phyloP scores from a whole-genome alignment of 2,329 filamentous ascomycete species.

The Penicillium occitanis region DNA sequence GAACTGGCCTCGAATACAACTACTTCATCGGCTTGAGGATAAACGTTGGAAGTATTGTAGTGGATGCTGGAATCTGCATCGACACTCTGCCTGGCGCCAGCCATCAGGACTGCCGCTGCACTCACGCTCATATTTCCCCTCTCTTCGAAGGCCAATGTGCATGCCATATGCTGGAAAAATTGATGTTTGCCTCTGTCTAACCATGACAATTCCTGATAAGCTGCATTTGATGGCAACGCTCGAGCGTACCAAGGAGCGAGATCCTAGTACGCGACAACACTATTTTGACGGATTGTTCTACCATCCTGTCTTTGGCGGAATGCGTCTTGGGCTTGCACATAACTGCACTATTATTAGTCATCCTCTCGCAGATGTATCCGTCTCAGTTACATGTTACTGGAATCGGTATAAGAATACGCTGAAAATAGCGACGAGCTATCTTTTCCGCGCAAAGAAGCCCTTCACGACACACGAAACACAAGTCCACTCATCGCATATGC shows the following conservation, averaged over 20 bases:
- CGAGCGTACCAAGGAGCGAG: background rate
- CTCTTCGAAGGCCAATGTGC: background rate
- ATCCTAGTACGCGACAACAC: background rate
- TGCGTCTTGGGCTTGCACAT: background rate
- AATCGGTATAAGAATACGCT: background rate
- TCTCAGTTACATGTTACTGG: background rate
- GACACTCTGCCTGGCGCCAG: background rate
- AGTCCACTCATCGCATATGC: too few relatives aligned
- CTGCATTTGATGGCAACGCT: background rate
- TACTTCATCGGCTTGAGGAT: background rate
- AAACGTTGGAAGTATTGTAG: background rate
- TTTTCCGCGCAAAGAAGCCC: background rate
- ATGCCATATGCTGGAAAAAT: constrained; percentile 8
- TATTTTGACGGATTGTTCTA: background rate
- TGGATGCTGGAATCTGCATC: constrained; percentile 4
- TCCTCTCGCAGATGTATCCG: background rate
- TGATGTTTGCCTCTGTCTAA: constrained; percentile 15
- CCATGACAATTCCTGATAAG: constrained; percentile 15
- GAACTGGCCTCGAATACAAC: background rate
- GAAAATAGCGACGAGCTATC: background rate
- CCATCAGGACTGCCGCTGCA: background rate
- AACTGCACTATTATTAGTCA: background rate
- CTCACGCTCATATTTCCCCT: background rate
- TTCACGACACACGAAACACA: background rate
- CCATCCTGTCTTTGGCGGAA: background rate